Evolutionary conservation across 1,284 basidiomycete species (phyloP).

Genomic region (Salmacisia buchloeana): DNA sequence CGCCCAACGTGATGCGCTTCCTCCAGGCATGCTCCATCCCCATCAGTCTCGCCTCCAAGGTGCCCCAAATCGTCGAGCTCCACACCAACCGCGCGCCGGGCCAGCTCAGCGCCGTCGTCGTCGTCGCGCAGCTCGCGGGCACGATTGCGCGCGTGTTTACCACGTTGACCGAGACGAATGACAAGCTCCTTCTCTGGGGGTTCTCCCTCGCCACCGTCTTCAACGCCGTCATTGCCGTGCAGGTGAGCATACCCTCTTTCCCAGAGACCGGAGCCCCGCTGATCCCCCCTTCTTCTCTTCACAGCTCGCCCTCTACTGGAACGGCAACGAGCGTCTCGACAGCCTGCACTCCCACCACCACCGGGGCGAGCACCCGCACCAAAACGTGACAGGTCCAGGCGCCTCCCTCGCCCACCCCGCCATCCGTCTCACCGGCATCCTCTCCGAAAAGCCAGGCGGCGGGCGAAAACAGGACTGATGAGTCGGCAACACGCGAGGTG

Average conservation of each 20-base stretch:
- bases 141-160: constrained; percentile 47
- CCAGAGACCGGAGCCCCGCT: no score
- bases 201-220: constrained; percentile 48
- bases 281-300: background rate
- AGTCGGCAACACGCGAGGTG: background rate
- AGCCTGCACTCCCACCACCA: no score
- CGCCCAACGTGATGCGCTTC: constrained; percentile 27
- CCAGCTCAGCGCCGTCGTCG: constrained; percentile 46
- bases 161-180: constrained; percentile 48
- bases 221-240: constrained; percentile 25
- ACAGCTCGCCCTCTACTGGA: constrained; percentile 47
- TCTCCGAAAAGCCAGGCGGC: background rate
- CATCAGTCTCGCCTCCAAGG: constrained; percentile 45
- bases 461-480: background rate
- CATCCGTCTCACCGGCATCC: constrained; percentile 1
- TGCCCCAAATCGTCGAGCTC: constrained; percentile 48
- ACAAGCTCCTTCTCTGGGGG: constrained; percentile 45
- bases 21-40: constrained; percentile 45
- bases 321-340: constrained; percentile 14
- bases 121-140: constrained; percentile 47
- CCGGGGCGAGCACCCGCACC: no score
- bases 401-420: background rate
- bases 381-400: background rate
- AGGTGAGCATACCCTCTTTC: background rate
- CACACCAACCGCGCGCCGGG: constrained; percentile 41